Evolutionary conservation across 2,329 filamentous ascomycete genomes (phyloP).

Genomic region (Fusarium staphyleae): DNA sequence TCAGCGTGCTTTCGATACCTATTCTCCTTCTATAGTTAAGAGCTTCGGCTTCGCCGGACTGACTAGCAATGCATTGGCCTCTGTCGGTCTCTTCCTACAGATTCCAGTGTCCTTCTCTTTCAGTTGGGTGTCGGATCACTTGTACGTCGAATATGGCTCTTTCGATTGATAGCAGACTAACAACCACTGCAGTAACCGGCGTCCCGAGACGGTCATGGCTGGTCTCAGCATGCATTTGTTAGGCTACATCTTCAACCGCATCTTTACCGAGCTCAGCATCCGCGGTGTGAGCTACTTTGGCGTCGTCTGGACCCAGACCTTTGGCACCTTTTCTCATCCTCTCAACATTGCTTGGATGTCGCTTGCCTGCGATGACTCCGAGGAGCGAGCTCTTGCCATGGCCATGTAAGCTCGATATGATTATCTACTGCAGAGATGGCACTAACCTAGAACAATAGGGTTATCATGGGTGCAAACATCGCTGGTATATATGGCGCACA

Average conservation of each 20-base stretch:
- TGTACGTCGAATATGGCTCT: conserved; percentile 45
- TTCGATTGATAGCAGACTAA: not conserved
- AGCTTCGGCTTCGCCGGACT: conserved; percentile 59
- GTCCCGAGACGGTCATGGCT: conserved; percentile 60
- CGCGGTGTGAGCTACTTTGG: conserved; percentile 59
- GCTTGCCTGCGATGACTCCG: conserved; percentile 61
- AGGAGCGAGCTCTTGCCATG: conserved; percentile 66
- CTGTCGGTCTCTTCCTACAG: conserved; percentile 61
- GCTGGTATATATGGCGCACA: conserved; percentile 68
- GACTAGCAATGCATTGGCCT: conserved; percentile 60
- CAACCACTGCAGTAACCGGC: conserved; percentile 46
- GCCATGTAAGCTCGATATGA: conserved; percentile 52
- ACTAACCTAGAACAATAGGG: conserved; percentile 41
- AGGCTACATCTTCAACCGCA: conserved; percentile 62
- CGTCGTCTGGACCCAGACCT: conserved; percentile 62
- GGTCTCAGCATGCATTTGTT: conserved; percentile 57
- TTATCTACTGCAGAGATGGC: too few relatives aligned
- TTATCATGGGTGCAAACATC: conserved; percentile 69
- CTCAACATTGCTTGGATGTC: conserved; percentile 69
- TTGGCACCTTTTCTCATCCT: conserved; percentile 62
- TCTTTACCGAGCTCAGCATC: conserved; percentile 54
- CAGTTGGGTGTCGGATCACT: conserved; percentile 61
- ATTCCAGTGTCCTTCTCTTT: conserved; percentile 60
- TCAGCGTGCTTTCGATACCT: conserved; percentile 57
- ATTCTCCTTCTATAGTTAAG: conserved; percentile 61